phyloP scores from a whole-genome alignment of 208 protist genomes.

The Leishmania tarentolae region DNA sequence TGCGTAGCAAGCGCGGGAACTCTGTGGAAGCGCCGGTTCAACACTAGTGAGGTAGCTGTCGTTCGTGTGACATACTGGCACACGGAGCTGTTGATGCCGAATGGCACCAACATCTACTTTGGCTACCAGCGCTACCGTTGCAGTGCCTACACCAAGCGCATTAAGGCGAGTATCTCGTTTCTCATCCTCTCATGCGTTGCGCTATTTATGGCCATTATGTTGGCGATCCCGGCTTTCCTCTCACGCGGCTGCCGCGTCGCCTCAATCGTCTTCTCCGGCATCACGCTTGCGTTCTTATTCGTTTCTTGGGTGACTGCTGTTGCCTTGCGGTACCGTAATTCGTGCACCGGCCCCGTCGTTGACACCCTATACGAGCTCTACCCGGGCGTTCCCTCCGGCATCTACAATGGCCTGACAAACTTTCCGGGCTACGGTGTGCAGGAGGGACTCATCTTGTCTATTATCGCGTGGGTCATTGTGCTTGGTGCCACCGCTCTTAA shows the following conservation, averaged over 20 bases:
- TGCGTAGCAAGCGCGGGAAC: conserved; percentile 49
- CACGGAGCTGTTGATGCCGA: conserved; percentile 49
- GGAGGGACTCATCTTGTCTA: conserved; percentile 52
- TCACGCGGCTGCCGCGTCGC: conserved; percentile 38
- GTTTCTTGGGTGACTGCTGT: conserved; percentile 56
- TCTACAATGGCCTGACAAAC: conserved; percentile 42
- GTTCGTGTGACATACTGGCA: conserved; percentile 73
- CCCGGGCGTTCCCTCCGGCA: conserved; percentile 55
- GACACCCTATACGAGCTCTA: conserved; percentile 29
- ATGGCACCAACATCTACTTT: conserved; percentile 48
- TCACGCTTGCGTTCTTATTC: conserved; percentile 42
- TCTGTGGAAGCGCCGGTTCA: conserved; percentile 59
- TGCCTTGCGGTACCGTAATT: conserved; percentile 41
- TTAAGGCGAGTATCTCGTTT: conserved; percentile 64
- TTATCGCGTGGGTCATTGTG: conserved; percentile 47
- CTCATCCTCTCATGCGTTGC: conserved; percentile 51
- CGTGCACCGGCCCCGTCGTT: conserved; percentile 22
- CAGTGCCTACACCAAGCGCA: conserved; percentile 53
- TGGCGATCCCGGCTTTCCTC: conserved; percentile 47
- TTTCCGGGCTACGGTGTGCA: conserved; percentile 56
- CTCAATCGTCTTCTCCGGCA: conserved; percentile 37
- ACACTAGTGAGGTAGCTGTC: conserved; percentile 36
- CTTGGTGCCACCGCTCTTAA: conserved; percentile 40
- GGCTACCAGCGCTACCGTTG: conserved; percentile 52
- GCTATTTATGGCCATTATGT: conserved; percentile 36